Evolutionary conservation across 2,329 filamentous ascomycete genomes (phyloP), one percentile per base, ranked within the genome.

Genomic region (Epichloe brachyelytri): DNA sequence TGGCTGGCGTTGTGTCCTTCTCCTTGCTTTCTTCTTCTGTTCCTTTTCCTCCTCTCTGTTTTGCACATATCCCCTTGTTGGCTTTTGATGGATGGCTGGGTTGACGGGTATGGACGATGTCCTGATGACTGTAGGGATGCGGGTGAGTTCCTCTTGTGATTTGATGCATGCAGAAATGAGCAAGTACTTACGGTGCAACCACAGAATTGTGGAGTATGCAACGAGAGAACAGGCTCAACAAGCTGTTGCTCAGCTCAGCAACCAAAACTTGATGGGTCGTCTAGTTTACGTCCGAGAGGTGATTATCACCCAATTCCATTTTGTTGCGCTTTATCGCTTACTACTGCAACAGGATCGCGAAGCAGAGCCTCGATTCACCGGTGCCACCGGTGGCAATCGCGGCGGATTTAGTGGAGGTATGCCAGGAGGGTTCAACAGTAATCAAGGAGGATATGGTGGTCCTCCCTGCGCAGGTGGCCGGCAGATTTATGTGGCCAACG

Each of bases 121-220:
- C 84, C 84, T 82, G 78, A 80, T 80, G 76, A 77, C 79, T 94
- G 85, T 95, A 97, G 91, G 91, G 93, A 89, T 98, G 91, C 91
- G 93, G 93, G 89, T 95, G 83, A 83, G 89, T 81, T 40, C 36
- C 30, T 38, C 10, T 17, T 19, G 6, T 7, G 10, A 14, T 34
- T 20, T 14, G 19, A 45, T 19, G 14, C 36, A 20, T 6, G 15
- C 14, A 10, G 30, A 36, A 20, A n/a, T 11, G 34, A 43, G 12
- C 22, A 38, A 47, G 30, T 19, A 37, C 48, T 49, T 22, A 53
- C 34, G 6, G 14, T 39, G 12, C 19, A 33, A 19, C 26, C 22
- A 11, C 43, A 95, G 89, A 78, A 98, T 98, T 88, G 93, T 98
- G 85, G 93, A 98, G 85, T 98, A 98, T 83, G 90, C 90, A 71